phyloP scores from a whole-genome alignment of 108 stramenopile genomes.

The Pseudonitzschia multiseries region DNA sequence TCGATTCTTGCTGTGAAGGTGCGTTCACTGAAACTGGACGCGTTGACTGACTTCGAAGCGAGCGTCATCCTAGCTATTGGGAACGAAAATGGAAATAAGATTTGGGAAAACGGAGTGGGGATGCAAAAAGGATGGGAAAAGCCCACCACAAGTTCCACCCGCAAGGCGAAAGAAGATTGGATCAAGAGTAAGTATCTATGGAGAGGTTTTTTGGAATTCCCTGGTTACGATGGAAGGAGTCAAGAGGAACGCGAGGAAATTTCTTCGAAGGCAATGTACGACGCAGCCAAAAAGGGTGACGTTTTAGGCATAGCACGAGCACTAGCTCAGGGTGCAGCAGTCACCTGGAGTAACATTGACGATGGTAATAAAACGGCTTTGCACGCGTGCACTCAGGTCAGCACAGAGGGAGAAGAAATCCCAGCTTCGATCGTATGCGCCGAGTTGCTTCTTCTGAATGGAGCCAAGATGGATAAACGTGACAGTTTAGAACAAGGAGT shows the following conservation, averaged over 20 bases:
- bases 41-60: constrained; percentile 60
- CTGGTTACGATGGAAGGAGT: constrained; percentile 49
- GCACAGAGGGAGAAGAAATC: constrained; percentile 28
- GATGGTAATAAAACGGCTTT: constrained; percentile 63
- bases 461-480: constrained; percentile 62
- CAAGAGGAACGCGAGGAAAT: constrained; percentile 60
- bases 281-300: constrained; percentile 62
- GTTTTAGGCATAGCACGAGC: constrained; percentile 58
- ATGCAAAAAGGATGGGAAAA: constrained; percentile 84
- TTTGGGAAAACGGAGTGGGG: constrained; percentile 82
- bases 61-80: constrained; percentile 63
- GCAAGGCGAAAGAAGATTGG: constrained; percentile 82
- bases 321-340: constrained; percentile 75
- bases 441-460: constrained; percentile 78
- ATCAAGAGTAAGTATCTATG: constrained; percentile 87
- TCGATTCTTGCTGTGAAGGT: constrained; percentile 31
- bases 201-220: constrained; percentile 80
- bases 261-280: constrained; percentile 60
- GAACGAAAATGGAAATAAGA: constrained; percentile 71
- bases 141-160: constrained; percentile 45
- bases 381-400: constrained; percentile 59
- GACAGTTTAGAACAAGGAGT: constrained; percentile 61
- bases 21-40: constrained; percentile 74
- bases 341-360: constrained; percentile 64
- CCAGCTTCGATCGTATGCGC: constrained; percentile 79